Evolutionary conservation across 768 basidiomycete species (phyloP).

Genomic region (Mrakia frigida): DNA sequence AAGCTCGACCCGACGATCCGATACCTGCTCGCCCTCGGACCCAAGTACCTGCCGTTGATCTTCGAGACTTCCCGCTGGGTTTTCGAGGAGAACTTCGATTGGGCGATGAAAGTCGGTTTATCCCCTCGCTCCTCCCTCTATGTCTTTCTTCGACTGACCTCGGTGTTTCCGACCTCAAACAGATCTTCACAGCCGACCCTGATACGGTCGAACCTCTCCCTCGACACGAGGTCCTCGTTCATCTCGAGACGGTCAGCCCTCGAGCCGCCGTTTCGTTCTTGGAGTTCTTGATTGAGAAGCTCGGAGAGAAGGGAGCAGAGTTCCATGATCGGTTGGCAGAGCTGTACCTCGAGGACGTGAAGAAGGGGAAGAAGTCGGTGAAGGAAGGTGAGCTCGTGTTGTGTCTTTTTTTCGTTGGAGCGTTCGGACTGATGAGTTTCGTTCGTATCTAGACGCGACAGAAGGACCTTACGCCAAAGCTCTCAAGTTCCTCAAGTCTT

Average conservation of each 20-base stretch:
- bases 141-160: too few species aligned
- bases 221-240: constrained; percentile 65
- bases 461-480: constrained; percentile 65
- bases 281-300: constrained; percentile 73
- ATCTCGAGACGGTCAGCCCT: constrained; percentile 66
- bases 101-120: constrained; percentile 65
- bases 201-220: constrained; percentile 76
- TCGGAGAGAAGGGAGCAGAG: constrained; percentile 58
- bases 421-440: neutral
- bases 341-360: constrained; percentile 69
- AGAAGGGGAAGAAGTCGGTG: constrained; percentile 49
- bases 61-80: constrained; percentile 81
- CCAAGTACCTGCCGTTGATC: constrained; percentile 71
- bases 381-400: neutral
- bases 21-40: constrained; percentile 86
- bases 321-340: constrained; percentile 90
- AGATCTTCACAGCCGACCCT: constrained; percentile 90
- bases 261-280: constrained; percentile 52
- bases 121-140: neutral
- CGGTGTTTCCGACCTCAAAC: neutral
- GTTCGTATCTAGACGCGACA: constrained; percentile 52
- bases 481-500: constrained; percentile 66
- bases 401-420: neutral
- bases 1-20: constrained; percentile 75
- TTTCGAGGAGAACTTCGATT: constrained; percentile 64